Conservation (phyloP, 2,329 filamentous ascomycete genomes). For the Fusarium scirpi region DNA sequence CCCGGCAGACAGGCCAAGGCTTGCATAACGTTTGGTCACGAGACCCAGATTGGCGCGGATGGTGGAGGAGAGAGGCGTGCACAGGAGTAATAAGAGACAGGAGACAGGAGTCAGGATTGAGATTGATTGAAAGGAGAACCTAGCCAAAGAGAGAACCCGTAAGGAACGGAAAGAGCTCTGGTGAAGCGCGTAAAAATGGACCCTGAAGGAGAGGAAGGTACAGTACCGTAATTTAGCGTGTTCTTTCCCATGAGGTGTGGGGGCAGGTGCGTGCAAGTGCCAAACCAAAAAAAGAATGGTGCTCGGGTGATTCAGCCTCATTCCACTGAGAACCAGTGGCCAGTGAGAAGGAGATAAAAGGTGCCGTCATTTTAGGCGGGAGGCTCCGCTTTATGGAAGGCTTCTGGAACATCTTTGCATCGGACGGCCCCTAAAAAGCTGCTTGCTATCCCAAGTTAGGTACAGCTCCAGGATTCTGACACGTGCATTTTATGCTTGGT, state of each 20-base stretch:
- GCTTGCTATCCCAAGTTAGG: background rate
- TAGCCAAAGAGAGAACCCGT: background rate
- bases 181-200: slow-evolving; percentile 28
- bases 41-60: slow-evolving; percentile 22
- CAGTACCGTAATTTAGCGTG: slow-evolving; percentile 24
- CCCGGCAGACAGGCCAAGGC: slow-evolving; percentile 23
- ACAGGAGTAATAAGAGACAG: slow-evolving; percentile 17
- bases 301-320: slow-evolving; percentile 43
- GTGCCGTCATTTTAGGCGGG: slow-evolving; percentile 38
- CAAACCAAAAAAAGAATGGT: slow-evolving; percentile 35
- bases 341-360: slow-evolving; percentile 1
- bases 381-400: slow-evolving; percentile 40
- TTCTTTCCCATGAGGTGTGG: background rate
- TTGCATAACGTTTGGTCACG: slow-evolving; percentile 27
- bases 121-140: slow-evolving; percentile 4
- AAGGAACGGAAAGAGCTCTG: background rate
- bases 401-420: slow-evolving; percentile 45
- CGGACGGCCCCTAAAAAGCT: slow-evolving; percentile 12
- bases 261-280: slow-evolving; percentile 24
- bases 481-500: slow-evolving; percentile 44
- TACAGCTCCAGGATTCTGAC: slow-evolving; percentile 11
- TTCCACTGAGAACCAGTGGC: slow-evolving; percentile 20
- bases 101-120: background rate
- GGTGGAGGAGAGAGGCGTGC: slow-evolving; percentile 14
- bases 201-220: slow-evolving; percentile 18